phyloP scores from a whole-genome alignment of 768 basidiomycete genomes.

The Mycena belliarum region DNA sequence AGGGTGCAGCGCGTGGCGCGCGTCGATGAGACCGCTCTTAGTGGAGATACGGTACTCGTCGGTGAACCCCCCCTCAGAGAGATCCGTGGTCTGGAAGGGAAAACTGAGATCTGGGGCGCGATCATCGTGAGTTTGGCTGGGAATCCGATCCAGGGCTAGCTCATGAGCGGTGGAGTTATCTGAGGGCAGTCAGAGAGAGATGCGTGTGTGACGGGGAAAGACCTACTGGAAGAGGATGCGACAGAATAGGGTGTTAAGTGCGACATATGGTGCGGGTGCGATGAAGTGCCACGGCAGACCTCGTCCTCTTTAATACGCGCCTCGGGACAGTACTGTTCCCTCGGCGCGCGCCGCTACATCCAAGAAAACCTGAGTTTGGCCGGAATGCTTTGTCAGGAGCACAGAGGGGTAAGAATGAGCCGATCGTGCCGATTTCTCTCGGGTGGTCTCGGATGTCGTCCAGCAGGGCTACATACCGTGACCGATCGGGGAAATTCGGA shows the following conservation, averaged over 20 bases:
- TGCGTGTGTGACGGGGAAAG: not conserved
- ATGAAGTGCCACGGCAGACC: not conserved
- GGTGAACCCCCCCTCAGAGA: conserved; percentile 23
- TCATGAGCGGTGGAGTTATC: not conserved
- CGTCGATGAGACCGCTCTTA: conserved; percentile 30
- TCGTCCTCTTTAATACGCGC: not conserved
- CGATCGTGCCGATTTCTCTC: not conserved
- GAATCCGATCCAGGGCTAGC: not conserved
- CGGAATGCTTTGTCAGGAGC: not conserved
- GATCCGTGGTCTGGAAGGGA: conserved; percentile 18
- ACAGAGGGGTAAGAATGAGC: not conserved
- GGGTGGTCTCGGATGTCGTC: not conserved
- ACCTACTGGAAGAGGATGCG: not conserved
- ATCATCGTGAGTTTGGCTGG: not conserved
- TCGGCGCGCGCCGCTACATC: not conserved
- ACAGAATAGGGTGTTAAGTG: not conserved
- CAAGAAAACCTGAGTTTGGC: not conserved
- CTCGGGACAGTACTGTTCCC: not conserved
- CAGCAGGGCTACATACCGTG: no score
- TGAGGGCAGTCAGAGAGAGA: not conserved
- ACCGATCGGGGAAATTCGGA: no score
- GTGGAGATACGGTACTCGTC: conserved; percentile 35
- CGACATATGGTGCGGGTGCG: not conserved
- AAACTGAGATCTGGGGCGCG: conserved; percentile 15
- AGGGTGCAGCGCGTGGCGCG: conserved; percentile 30